phyloP scores from a whole-genome alignment of 495 filamentous ascomycete genomes.

The Neurospora sp. region DNA sequence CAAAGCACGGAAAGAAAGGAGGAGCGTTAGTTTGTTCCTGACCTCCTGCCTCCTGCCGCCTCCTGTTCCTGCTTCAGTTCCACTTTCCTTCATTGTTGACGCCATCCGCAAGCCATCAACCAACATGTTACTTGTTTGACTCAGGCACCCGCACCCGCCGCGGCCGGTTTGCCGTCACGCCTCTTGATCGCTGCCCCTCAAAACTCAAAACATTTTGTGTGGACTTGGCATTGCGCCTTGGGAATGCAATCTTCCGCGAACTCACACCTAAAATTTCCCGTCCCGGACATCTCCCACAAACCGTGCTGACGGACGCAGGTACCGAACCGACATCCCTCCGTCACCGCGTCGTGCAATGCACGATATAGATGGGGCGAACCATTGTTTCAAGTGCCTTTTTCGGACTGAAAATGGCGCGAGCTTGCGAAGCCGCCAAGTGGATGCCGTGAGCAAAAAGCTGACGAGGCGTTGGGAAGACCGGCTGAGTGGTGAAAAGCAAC shows the following conservation, averaged over 20 bases:
- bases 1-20: neutral
- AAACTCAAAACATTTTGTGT: neutral
- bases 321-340: neutral
- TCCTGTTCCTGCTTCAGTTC: neutral
- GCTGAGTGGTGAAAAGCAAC: neutral
- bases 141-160: neutral
- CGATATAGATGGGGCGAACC: neutral
- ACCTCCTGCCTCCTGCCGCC: neutral
- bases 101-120: neutral
- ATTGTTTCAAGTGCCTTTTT: neutral
- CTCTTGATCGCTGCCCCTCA: neutral
- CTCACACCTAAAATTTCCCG: neutral
- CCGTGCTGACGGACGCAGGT: neutral
- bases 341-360: neutral
- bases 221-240: neutral
- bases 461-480: neutral
- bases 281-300: neutral
- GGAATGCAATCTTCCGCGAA: neutral
- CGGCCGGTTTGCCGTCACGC: neutral
- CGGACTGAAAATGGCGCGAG: neutral
- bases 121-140: neutral
- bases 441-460: neutral
- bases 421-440: neutral
- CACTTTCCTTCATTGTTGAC: neutral
- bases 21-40: neutral